Evolutionary conservation across 345 rosid genomes (phyloP), one percentile per base, ranked within the genome.

Genomic region (Dipteronia dyeriana): DNA sequence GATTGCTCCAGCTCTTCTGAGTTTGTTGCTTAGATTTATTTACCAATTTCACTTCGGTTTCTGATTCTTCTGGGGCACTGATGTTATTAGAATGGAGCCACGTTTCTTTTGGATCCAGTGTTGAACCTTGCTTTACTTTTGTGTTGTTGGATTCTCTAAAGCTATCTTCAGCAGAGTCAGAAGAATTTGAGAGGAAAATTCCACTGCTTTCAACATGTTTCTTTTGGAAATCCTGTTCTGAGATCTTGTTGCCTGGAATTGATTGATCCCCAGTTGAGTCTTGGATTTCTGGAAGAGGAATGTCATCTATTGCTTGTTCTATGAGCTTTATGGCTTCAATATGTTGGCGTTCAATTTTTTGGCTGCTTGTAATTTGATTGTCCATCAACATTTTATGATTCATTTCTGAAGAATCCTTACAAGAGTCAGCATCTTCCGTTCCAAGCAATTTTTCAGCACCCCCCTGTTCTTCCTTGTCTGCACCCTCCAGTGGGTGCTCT

Each of bases 271-370:
- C 84, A 59, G 84, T 38, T 41, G 78, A 76, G 65, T 75, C 86
- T 68, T 88, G 87, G 54, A 60, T 80, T 73, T 91, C 97, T 47
- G 89, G 89, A 66, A 87, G 81, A 61, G 88, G 87, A 74, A 92
- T 92, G 79, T 85, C 91, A 82, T 95, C 98, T 13, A 95, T 92
- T 66, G 95, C 98, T 74, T 95, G 87, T 85, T 92, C 95, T 38
- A 95, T 90, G 65, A 95, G 86, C 80, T 87, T 90, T 75, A 95
- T 85, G 70, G 97, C 95, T 89, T 95, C 94, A 7, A 81, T 85
- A 75, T 88, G 82, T 79, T 80, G 75, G 74, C 73, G 67, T 75
- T 87, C 84, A 57, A 82, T 76, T 68, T 76, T 82, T 80, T 68
- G 85, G 64, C 72, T 68, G 65, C 79, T 86, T 71, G 76, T 65